phyloP scores from a whole-genome alignment of 2,329 filamentous ascomycete species.

The Thielaviopsis populi region DNA sequence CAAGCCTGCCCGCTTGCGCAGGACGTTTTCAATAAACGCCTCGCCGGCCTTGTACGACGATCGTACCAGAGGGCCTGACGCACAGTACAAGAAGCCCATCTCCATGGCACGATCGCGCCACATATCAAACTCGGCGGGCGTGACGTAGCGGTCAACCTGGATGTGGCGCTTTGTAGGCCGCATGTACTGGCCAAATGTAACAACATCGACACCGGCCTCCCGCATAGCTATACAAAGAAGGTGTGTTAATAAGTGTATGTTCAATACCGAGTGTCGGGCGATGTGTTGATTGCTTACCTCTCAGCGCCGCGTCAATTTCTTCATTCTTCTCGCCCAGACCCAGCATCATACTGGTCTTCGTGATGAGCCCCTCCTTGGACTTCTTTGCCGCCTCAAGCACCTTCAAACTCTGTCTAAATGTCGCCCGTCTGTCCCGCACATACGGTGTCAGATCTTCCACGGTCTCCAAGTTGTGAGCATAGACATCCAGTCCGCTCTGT shows the following conservation, averaged over 20 bases:
- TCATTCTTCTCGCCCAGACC: slow-evolving; percentile 84
- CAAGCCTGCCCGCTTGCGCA: slow-evolving; percentile 55
- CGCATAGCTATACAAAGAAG: slow-evolving; percentile 47
- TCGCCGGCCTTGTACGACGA: slow-evolving; percentile 97
- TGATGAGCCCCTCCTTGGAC: slow-evolving; percentile 58
- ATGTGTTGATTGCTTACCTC: slow-evolving; percentile 32
- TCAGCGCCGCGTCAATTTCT: slow-evolving; percentile 65
- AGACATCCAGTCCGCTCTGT: slow-evolving; percentile 80
- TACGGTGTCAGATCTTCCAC: slow-evolving; percentile 79
- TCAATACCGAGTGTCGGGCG: not conserved
- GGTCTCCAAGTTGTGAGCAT: slow-evolving; percentile 94
- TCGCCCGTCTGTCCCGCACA: slow-evolving; percentile 79
- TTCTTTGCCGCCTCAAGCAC: slow-evolving; percentile 75
- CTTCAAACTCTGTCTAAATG: slow-evolving; percentile 67
- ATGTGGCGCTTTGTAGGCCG: slow-evolving; percentile 95
- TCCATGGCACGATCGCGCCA: slow-evolving; percentile 85
- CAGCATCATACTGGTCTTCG: slow-evolving; percentile 98
- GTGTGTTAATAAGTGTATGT: not conserved
- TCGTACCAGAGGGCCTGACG: slow-evolving; percentile 79
- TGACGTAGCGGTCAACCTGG: slow-evolving; percentile 90
- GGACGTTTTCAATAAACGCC: slow-evolving; percentile 95
- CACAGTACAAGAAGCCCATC: slow-evolving; percentile 93
- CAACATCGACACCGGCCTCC: slow-evolving; percentile 71
- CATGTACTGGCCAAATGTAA: slow-evolving; percentile 99
- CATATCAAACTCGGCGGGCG: slow-evolving; percentile 76